phyloP scores from a whole-genome alignment of 306 rosid genomes.

The Mimosa pudica region DNA sequence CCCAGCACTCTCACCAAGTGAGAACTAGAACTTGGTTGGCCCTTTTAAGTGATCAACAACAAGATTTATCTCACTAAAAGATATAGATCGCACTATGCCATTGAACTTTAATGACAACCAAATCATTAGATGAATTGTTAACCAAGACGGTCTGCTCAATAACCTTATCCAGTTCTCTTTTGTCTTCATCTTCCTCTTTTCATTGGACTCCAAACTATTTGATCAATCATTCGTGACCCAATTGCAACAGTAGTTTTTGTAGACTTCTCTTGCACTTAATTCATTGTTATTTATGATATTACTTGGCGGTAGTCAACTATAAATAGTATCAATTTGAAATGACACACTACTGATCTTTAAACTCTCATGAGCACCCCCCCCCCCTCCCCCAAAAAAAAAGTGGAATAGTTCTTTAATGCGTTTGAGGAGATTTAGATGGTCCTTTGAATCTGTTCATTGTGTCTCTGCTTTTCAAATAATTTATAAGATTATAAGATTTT shows the following conservation, averaged over 20 bases:
- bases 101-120: too few relatives aligned
- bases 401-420: neutral
- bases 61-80: too few relatives aligned
- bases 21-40: too few relatives aligned
- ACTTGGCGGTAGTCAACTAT: neutral
- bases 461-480: neutral
- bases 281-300: neutral
- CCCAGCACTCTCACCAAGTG: too few relatives aligned
- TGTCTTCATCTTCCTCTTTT: too few relatives aligned
- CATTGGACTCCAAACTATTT: too few relatives aligned
- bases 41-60: too few relatives aligned
- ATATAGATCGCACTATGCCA: too few relatives aligned
- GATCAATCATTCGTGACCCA: too few relatives aligned
- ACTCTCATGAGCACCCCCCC: neutral
- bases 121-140: too few relatives aligned
- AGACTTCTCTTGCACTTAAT: slow-evolving; percentile 3
- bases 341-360: neutral
- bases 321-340: neutral
- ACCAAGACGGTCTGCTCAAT: too few relatives aligned
- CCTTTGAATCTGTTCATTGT: neutral
- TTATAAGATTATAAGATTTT: neutral
- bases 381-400: neutral
- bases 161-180: too few relatives aligned
- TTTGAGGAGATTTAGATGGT: neutral
- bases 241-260: neutral